These are phyloP conservation scores for Clonostachys solani DNA, from an alignment of 2,329 filamentous ascomycete genomes.

Conservation along the genomic window DNA sequence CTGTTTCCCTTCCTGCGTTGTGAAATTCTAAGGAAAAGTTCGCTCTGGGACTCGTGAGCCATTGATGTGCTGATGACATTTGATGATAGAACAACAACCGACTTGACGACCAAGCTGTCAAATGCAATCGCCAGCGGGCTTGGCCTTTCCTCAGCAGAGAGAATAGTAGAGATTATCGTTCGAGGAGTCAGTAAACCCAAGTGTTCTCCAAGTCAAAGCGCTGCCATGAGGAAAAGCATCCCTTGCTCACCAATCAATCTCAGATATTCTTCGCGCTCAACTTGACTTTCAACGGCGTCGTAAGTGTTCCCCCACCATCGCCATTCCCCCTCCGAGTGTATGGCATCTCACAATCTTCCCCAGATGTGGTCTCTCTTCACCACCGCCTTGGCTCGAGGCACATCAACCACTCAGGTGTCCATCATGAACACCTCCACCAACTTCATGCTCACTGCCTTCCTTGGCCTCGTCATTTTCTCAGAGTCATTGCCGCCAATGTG, in stretches of 20 bases:
- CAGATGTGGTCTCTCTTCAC: conserved; percentile 84
- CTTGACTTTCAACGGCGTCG: conserved; percentile 67
- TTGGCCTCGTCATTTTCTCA: conserved; percentile 67
- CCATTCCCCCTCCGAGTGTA: neutral
- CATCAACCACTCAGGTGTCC: conserved; percentile 73
- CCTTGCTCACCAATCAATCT: neutral
- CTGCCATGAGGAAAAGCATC: neutral
- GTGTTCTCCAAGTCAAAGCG: no score
- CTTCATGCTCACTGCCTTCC: conserved; percentile 72
- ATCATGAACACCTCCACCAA: conserved; percentile 82
- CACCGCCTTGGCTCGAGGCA: conserved; percentile 66
- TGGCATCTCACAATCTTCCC: conserved; percentile 1
- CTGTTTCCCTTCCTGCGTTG: no score
- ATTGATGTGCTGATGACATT: neutral
- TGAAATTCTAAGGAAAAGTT: no score
- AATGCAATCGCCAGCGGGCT: conserved; percentile 36
- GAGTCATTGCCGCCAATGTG: conserved; percentile 69
- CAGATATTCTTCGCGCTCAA: conserved; percentile 74
- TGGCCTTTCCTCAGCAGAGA: conserved; percentile 32
- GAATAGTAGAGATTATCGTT: conserved; percentile 40
- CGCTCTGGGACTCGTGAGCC: neutral
- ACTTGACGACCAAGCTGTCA: conserved; percentile 46
- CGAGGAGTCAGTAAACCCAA: conserved; percentile 28
- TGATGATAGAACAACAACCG: conserved; percentile 47
- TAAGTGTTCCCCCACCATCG: conserved; percentile 25